Evolutionary conservation across 2,329 filamentous ascomycete species (phyloP), one percentile per base, ranked within the genome.

Genomic region (Colletotrichum tropicicola): DNA sequence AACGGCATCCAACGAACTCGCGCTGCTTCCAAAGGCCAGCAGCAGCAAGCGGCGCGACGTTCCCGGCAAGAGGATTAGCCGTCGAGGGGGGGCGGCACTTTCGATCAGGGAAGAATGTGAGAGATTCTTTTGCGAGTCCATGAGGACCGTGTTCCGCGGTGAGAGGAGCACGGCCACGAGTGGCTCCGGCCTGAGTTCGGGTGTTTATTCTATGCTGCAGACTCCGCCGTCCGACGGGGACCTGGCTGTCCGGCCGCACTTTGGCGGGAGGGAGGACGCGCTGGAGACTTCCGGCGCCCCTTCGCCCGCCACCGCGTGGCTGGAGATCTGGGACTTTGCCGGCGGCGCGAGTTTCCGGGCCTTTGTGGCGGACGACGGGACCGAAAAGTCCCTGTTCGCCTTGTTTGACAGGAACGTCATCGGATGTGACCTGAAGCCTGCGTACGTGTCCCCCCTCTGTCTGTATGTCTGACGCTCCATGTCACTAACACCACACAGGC

Each of bases 61-160:
- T 71, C 77, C 77, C 73, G 77, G 71, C 66, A 70, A 68, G 62
- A 71, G 70, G 73, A 71, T 78, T 77, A 80, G 81, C 78, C 84
- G 87, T 77, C 87, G 86, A 91, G 92, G 92, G 92, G 94, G 94
- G 93, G 94, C 94, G 91, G 90, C 93, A 92, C 89, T 92, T 83
- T 90, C 91, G 85, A 97, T 97, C 87, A 94, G 92, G 92, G 94
- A 92, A 94, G 94, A 97, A 93, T 97, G 94, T 97, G 94, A 97
- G 94, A 98, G 94, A 87, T 95, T 97, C 91, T 97, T 97, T 89
- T 97, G 94, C 85, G 93, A 95, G 91, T 91, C 90, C 87, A 92
- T 97, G 90, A 92, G 89, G 84, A 85, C 90, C 85, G 91, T 92
- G 85, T 97, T 98, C 89, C 92, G 91, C 87, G 94, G 93, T 97